A percentile compares a stretch with the other conserved stretches of the same genome.
These are phyloP conservation scores for Trichoderma virens DNA, from an alignment of 495 filamentous ascomycete species.

Conservation along the genomic window DNA sequence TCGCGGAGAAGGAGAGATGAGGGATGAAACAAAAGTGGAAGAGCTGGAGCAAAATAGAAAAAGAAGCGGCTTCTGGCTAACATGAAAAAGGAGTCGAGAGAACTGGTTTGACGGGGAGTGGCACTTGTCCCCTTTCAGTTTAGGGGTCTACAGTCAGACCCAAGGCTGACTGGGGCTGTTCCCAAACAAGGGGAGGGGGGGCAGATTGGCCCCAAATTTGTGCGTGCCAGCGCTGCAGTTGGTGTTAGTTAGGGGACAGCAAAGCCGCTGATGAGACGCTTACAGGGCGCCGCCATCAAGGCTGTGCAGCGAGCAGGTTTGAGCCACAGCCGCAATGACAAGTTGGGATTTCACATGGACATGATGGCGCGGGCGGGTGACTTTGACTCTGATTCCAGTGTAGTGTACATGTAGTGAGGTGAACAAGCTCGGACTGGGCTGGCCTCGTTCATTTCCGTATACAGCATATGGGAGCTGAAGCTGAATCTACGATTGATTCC, in stretches of 20 bases:
- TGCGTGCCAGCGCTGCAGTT: neutral
- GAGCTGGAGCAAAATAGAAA: neutral
- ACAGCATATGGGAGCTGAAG: too few relatives aligned
- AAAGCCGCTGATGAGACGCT: neutral
- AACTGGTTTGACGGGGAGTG: conserved; percentile 1
- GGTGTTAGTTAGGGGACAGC: neutral
- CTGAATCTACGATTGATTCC: conserved; percentile 1
- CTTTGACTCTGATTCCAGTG: neutral
- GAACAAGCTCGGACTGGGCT: neutral
- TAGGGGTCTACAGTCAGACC: neutral
- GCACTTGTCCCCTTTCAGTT: conserved; percentile 8
- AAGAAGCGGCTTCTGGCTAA: neutral
- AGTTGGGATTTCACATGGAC: too few relatives aligned
- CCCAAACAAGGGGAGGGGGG: neutral
- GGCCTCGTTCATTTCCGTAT: too few relatives aligned
- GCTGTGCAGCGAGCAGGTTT: neutral
- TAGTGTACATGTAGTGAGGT: neutral
- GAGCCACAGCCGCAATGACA: neutral
- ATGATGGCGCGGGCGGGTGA: neutral
- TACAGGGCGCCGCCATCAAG: neutral
- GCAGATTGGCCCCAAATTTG: neutral
- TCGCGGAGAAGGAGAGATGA: neutral
- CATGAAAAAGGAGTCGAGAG: conserved; percentile 7
- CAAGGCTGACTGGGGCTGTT: neutral
- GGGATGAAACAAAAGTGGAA: neutral